These are phyloP conservation scores for Salvia rosmarinus DNA, from an alignment of 257 asterid genomes.

Conservation along the genomic window DNA sequence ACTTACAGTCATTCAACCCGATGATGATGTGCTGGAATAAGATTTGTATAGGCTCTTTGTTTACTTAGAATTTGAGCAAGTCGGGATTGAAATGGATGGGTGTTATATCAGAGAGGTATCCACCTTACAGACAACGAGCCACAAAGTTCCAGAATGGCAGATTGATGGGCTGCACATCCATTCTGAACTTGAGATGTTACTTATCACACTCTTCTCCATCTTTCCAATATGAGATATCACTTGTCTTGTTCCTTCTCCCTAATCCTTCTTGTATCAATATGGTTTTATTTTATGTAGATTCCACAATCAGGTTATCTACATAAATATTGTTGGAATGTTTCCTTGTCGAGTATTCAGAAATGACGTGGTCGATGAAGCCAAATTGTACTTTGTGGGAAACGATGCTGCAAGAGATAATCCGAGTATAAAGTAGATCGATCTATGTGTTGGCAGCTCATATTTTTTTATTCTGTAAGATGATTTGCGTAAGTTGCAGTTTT, in stretches of 20 bases:
- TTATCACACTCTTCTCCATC: background rate
- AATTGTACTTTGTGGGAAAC: constrained; percentile 18
- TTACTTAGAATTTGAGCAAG: constrained; percentile 20
- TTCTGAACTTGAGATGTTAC: background rate
- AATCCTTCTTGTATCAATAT: background rate
- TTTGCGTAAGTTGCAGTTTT: background rate
- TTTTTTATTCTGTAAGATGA: background rate
- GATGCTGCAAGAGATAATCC: constrained; percentile 2
- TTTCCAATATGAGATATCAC: background rate
- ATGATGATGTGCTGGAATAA: constrained; percentile 63
- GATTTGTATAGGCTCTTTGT: constrained; percentile 20
- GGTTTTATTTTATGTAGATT: constrained; percentile 30
- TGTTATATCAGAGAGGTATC: constrained; percentile 13
- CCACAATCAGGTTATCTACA: constrained; percentile 20
- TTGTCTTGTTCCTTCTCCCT: background rate
- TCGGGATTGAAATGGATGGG: background rate
- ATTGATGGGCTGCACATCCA: background rate
- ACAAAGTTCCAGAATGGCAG: background rate
- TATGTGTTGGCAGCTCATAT: constrained; percentile 20
- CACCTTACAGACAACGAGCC: background rate
- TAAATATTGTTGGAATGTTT: constrained; percentile 19
- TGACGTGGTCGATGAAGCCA: background rate
- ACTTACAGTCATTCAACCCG: constrained; percentile 72
- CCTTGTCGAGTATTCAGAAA: background rate
- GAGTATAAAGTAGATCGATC: constrained; percentile 2